Base-by-base conservation (phyloP, 495 filamentous ascomycete genomes). In the Daldinia bambusicola region DNA sequence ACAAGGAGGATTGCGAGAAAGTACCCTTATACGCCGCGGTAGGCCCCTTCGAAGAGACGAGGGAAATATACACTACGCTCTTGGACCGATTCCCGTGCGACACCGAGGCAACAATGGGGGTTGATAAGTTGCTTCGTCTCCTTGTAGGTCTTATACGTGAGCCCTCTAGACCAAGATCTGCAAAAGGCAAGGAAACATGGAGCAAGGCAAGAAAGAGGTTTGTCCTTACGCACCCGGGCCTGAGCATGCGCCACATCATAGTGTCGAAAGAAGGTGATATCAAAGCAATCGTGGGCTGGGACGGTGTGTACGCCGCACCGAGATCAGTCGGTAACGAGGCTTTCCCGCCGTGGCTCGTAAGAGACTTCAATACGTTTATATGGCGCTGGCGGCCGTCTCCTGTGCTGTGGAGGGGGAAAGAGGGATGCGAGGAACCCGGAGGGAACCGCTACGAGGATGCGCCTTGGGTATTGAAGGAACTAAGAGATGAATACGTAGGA, bases 261-360 rank as follows among this genome's bases (percentile, higher is more conserved):
- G 48, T 76, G 10, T 65, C 61, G 1, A 20, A 76, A 13, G 64
- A 76, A 30, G 74, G 74, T 1, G 22, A 68, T 5, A 51, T 76
- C 14, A 61, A 69, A 55, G 74, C 63, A 4, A 74, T 76, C 13
- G 31, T 76, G 0, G 74, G 71, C 1, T 76, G 74, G 74, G 71
- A 76, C 18, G 62, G 57, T 1, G 68, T 61, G 16, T 53, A 62
- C 4, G 31, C 52, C 13, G 62, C 40, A 18, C 74, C 74, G 18
- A 61, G 58, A 43, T 69, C 67, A 6, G 12, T 69, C 8, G 74
- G 74, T 1, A 71, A 71, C 50, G 74, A 74, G 68, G 45, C 62
- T 16, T 40, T 67, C 1, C 74, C 71, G n/a, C 53, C 57, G 12
- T 76, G 74, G 74, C 68, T 76, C 1, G 52, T 67, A 0, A 61